Evolutionary conservation across 140 eudicot genomes (phyloP).

Genomic region (Bidens hawaiensis): DNA sequence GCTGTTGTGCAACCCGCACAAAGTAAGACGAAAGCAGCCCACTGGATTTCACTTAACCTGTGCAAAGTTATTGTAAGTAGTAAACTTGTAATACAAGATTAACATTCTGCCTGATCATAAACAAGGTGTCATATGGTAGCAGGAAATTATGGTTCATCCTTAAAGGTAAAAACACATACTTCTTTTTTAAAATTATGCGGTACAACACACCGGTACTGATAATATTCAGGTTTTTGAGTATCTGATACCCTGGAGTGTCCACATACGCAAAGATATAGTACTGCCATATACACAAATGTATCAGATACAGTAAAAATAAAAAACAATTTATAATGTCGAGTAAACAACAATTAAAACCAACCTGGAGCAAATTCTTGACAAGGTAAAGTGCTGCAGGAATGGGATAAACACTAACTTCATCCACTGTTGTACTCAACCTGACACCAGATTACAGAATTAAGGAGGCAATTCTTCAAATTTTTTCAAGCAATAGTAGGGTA

Average conservation of each 20-base stretch:
- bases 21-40: slow-evolving; percentile 96
- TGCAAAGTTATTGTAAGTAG: slow-evolving; percentile 6
- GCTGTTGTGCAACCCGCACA: slow-evolving; percentile 99
- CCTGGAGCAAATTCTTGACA: slow-evolving; percentile 93
- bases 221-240: slow-evolving; percentile 86
- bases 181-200: slow-evolving; percentile 79
- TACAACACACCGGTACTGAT: slow-evolving; percentile 91
- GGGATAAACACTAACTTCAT: slow-evolving; percentile 91
- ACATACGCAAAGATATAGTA: slow-evolving; percentile 96
- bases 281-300: slow-evolving; percentile 47
- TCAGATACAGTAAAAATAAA: slow-evolving; percentile 26
- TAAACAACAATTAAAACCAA: slow-evolving; percentile 21
- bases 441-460: slow-evolving; percentile 12
- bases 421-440: slow-evolving; percentile 87
- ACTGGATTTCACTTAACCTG: slow-evolving; percentile 96
- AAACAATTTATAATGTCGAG: slow-evolving; percentile 4
- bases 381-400: slow-evolving; percentile 99
- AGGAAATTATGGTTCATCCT: background rate
- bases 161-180: slow-evolving; percentile 44
- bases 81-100: slow-evolving; percentile 4
- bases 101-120: slow-evolving; percentile 8
- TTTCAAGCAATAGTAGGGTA: background rate
- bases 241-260: slow-evolving; percentile 99
- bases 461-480: background rate
- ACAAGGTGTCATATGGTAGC: slow-evolving; percentile 17